A percentile compares a stretch with the other conserved stretches of the same genome.
Evolutionary conservation across 225 moss, liverwort and hornwort species (phyloP).

Genomic region (Climacium dendroides): DNA sequence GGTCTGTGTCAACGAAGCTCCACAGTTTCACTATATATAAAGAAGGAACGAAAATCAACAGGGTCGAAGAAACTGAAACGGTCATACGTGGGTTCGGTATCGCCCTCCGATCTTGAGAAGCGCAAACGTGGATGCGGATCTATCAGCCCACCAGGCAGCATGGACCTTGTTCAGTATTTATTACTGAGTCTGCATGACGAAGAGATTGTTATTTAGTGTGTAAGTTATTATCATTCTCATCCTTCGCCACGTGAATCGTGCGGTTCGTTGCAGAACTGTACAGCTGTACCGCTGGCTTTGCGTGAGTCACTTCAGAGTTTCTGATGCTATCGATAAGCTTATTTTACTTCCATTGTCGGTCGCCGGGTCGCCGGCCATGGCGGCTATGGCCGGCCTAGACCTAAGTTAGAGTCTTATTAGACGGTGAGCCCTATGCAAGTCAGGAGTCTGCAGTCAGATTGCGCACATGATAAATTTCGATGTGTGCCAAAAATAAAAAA

Average conservation of each 20-base stretch:
- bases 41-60: not conserved
- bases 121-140: not conserved
- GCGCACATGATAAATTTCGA: not conserved
- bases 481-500: not conserved
- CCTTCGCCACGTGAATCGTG: not conserved
- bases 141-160: not conserved
- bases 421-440: not conserved
- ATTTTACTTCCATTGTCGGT: not conserved
- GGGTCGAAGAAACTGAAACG: not conserved
- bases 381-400: not conserved
- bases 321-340: not conserved
- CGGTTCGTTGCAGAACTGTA: not conserved
- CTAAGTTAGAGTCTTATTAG: not conserved
- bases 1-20: not conserved
- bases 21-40: not conserved
- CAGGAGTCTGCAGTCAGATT: not conserved
- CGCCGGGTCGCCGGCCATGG: not conserved
- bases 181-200: not conserved
- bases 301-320: not conserved
- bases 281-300: not conserved
- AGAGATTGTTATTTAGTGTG: too few relatives aligned
- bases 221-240: not conserved
- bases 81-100: not conserved
- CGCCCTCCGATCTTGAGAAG: not conserved
- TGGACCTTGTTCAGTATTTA: not conserved